Conservation (phyloP, 129 eudicot genomes). For the Logfia minima region DNA sequence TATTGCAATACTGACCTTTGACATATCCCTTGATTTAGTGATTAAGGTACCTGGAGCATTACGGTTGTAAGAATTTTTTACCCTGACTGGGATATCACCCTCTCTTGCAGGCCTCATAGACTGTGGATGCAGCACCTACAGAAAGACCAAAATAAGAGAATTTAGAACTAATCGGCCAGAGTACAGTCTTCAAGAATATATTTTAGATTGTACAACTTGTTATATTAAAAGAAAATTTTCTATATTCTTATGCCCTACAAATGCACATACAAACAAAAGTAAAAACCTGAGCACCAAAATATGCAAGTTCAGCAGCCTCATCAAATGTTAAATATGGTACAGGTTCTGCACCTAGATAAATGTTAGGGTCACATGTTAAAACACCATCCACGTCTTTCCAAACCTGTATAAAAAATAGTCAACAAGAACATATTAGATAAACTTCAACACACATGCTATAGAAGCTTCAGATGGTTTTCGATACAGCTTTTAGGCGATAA, state of each 20-base stretch:
- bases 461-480: not conserved
- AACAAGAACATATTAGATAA: not conserved
- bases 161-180: not conserved
- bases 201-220: not conserved
- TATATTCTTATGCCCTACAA: conserved; percentile 4
- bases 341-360: conserved; percentile 71
- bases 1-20: conserved; percentile 48
- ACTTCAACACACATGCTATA: not conserved
- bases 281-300: conserved; percentile 98
- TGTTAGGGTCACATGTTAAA: conserved; percentile 94
- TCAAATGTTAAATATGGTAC: conserved; percentile 93
- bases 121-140: conserved; percentile 95
- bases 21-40: conserved; percentile 80
- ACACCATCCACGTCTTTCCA: conserved; percentile 99
- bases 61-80: conserved; percentile 91
- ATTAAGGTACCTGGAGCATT: conserved; percentile 98
- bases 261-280: conserved; percentile 1
- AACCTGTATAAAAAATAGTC: conserved; percentile 46
- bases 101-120: conserved; percentile 99
- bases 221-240: conserved; percentile 1
- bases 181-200: not conserved
- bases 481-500: not conserved
- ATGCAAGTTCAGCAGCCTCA: conserved; percentile 99
- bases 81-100: conserved; percentile 92
- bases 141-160: conserved; percentile 1